Percentiles rank a stretch among this genome's conserved stretches.
These are phyloP conservation scores for Suhomyces emberorum DNA, from an alignment of 805 yeast genomes.

Conservation along the genomic window DNA sequence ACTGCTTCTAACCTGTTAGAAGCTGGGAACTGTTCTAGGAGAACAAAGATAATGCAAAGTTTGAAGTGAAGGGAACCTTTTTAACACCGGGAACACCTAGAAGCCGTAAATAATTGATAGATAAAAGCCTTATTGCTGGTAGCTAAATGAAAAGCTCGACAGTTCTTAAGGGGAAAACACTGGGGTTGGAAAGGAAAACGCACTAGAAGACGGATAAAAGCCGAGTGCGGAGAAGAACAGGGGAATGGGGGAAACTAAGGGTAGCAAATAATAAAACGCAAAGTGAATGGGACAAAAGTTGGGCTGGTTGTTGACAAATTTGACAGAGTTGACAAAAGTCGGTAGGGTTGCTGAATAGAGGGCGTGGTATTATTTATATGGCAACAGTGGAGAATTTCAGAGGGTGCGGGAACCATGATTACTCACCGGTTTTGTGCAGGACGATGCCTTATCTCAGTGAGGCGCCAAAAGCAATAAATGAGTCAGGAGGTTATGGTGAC, in stretches of 20 bases:
- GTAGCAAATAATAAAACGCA: not conserved
- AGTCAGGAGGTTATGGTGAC: no score
- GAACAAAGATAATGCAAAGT: not conserved
- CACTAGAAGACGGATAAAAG: not conserved
- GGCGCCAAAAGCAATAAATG: conserved; percentile 4
- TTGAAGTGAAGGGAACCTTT: not conserved
- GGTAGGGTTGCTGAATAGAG: not conserved
- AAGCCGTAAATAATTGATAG: not conserved
- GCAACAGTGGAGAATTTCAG: conserved; percentile 1
- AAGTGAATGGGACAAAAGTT: not conserved
- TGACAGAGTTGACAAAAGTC: not conserved
- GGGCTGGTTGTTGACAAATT: not conserved
- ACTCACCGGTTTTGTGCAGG: conserved; percentile 3
- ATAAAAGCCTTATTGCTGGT: no score
- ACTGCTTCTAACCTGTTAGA: not conserved
- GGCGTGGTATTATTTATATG: not conserved
- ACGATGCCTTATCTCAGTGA: not conserved
- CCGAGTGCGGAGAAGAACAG: no score
- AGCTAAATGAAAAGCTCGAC: no score
- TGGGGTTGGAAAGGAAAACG: not conserved
- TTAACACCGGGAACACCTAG: conserved; percentile 1
- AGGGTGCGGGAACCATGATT: not conserved
- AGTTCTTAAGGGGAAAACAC: no score
- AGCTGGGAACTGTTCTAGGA: not conserved
- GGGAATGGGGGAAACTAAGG: not conserved